Base-by-base conservation (phyloP, 371 early-diverging fungal genomes). In the Chytridium lagenaria region DNA sequence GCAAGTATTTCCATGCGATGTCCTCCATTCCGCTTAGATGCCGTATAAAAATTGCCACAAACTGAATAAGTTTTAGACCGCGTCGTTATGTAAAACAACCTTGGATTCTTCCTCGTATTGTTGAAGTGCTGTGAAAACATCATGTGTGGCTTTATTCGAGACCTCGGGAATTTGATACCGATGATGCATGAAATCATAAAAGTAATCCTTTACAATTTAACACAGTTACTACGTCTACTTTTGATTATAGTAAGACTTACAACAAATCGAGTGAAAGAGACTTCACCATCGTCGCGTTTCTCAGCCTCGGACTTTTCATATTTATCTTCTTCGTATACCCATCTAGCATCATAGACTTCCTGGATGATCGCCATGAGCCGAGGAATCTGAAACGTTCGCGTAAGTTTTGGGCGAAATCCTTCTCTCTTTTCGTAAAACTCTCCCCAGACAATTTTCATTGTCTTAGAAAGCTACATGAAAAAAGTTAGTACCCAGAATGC, bases 1-100 rank as follows among this genome's bases (percentile, higher is more conserved):
- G 70, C 2, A 83, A 33, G 67, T 86, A 86, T 68, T 86, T 86
- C 86, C 86, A 86, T 36, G 76, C 65, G 23, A 75, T 76, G 70
- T 84, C 84, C 36, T 83, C 82, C 23, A 81, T 66, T 0, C 83
- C 80, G 52, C 74, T 64, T 16, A 86, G 75, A 71, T 83, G 81
- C 3, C 68, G 66, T 23, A 77, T 72, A 61, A 84, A 84, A 0
- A 86, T 67, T 0, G 67, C 59, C 1, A 83, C 81, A 36, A 39
- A 33, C 78, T 78, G 65, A 0, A 26, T 23, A 19, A 51, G 16
- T 40, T 40, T 65, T 19, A 40, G 51, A 23, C 31, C 26, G 34
- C 5, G 22, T 59, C 0, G 10, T 22, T 0, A 68, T 16, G 5
- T 36, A 69, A 15, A 28, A n/a, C 28, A 22, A 78, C 80, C 0